Base-by-base conservation (phyloP, 2,329 filamentous ascomycete species). In the Bipolaris bicolor region DNA sequence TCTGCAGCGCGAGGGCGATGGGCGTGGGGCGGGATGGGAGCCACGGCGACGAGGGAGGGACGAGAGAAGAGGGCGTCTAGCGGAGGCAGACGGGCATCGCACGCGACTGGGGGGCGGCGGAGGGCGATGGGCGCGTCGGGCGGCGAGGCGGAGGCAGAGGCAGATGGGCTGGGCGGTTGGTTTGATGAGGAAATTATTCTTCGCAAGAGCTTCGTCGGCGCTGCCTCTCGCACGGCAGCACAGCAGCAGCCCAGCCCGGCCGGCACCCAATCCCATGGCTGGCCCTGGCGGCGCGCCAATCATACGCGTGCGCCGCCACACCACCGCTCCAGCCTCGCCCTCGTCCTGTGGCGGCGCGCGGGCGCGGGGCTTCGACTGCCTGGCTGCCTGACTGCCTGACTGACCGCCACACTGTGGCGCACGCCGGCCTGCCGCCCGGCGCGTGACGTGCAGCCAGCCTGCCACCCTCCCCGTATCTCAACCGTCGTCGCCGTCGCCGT, bases 11-110 rank as follows among this genome's bases (percentile, higher is more conserved):
- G 72, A 65, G 67, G 69, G 67, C 67, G 69, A 67, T 55, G 63
- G 50, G 64, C 54, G 44, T 61, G 61, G 49, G 65, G 69, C 55
- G 59, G 66, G 47, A 75, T 64, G 63, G 72, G 74, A 72, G 75
- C 74, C 75, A 77, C 69, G 62, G 70, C 72, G 72, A 61, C 70
- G 63, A 58, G 26, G 26, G 26, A 26, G 56, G 61, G 40, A 43
- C 9, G 9, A 43, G 57, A 58, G 62, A 49, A 57, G 52, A 39
- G 61, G 69, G 57, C 63, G 57, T 36, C 61, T 54, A 68, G 48
- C 56, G 66, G 58, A 51, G 60, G 60, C 69, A 65, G 61, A 54
- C 56, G 63, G 49, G 62, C 63, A 67, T 67, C 47, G 66, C 66
- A 65, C 55, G 56, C 62, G 58, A 55, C 49, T 49, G 43, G 43